Conservation (phyloP, 2,329 filamentous ascomycete species). For the Colletotrichum sp. region DNA sequence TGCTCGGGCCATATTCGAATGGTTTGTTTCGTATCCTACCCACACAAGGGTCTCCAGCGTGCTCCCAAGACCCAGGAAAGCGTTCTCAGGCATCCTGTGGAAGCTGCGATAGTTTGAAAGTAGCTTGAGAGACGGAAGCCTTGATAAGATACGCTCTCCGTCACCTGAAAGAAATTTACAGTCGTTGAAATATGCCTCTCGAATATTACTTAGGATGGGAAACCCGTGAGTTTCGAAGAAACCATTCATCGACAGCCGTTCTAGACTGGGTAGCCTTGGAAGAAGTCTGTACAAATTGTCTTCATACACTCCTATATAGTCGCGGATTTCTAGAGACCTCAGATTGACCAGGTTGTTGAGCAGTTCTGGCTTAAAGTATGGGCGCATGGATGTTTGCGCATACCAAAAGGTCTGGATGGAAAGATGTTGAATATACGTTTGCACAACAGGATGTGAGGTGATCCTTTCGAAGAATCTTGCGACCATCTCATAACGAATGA, state of each 20-base stretch:
- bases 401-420: neutral
- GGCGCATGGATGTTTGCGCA: neutral
- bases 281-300: neutral
- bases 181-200: neutral
- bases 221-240: neutral
- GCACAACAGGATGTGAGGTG: neutral
- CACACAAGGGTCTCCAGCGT: neutral
- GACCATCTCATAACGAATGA: neutral
- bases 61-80: neutral
- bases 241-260: neutral
- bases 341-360: neutral
- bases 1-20: neutral
- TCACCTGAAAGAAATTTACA: neutral
- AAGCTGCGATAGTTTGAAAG: neutral
- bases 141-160: neutral
- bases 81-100: neutral
- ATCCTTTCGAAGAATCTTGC: neutral
- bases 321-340: neutral
- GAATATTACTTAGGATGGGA: neutral
- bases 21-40: neutral
- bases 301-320: neutral
- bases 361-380: neutral
- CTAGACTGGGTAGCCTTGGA: neutral
- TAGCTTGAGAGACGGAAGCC: neutral
- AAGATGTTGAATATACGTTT: neutral